Evolutionary conservation across 2,329 filamentous ascomycete species (phyloP).

Genomic region (Aplosporella prunicola): DNA sequence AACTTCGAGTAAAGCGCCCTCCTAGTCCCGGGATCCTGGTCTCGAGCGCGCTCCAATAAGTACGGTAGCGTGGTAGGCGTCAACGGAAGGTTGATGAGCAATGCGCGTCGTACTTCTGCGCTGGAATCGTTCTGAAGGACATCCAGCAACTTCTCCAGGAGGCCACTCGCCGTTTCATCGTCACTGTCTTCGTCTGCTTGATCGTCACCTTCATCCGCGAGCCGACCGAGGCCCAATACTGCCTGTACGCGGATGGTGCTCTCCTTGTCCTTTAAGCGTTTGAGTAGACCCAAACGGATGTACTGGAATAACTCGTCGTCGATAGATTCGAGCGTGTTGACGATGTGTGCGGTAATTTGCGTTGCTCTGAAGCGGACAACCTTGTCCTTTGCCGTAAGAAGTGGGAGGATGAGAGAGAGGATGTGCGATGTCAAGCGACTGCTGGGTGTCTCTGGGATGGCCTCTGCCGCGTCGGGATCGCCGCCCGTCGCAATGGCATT

Average conservation of each 20-base stretch:
- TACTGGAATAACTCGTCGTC: constrained; percentile 86
- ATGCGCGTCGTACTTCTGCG: constrained; percentile 79
- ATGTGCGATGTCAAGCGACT: constrained; percentile 68
- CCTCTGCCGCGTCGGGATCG: constrained; percentile 58
- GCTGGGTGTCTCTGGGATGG: constrained; percentile 73
- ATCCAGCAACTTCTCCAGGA: constrained; percentile 75
- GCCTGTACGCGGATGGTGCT: constrained; percentile 86
- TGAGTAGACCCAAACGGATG: constrained; percentile 68
- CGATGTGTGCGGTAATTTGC: constrained; percentile 80
- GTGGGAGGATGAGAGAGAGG: constrained; percentile 61
- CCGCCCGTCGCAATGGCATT: constrained; percentile 22
- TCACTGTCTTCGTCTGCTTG: constrained; percentile 54
- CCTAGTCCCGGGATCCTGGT: constrained; percentile 75
- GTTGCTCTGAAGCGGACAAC: constrained; percentile 81
- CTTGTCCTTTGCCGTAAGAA: constrained; percentile 86
- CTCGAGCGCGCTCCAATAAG: constrained; percentile 80
- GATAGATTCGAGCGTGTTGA: constrained; percentile 85
- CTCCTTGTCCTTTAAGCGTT: constrained; percentile 87
- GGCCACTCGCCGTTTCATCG: constrained; percentile 55
- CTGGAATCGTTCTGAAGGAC: constrained; percentile 90
- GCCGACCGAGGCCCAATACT: constrained; percentile 75
- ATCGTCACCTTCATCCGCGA: constrained; percentile 62
- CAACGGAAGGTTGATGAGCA: constrained; percentile 85
- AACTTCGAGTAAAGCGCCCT: constrained; percentile 79
- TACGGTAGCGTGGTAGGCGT: constrained; percentile 73